Conservation (phyloP, 2,329 filamentous ascomycete species). For the Colletotrichum eremochloae region DNA sequence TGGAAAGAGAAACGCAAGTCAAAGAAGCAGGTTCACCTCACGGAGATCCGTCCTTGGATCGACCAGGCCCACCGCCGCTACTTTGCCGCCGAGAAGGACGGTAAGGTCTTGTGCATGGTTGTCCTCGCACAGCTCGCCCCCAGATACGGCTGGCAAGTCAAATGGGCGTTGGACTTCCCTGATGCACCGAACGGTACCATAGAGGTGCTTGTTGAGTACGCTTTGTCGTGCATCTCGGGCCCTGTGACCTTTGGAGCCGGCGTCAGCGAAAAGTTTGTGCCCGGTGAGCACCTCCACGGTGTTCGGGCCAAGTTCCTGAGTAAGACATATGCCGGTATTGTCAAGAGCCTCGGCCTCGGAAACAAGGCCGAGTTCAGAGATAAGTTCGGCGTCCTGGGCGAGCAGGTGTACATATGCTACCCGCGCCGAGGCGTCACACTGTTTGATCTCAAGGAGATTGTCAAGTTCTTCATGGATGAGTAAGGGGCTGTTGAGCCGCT, state of each 20-base stretch:
- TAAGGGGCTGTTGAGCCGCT: constrained; percentile 28
- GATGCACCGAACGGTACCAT: constrained; percentile 88
- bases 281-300: constrained; percentile 85
- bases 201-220: constrained; percentile 82
- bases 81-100: constrained; percentile 83
- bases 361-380: constrained; percentile 91
- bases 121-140: constrained; percentile 86
- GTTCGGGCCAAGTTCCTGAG: constrained; percentile 84
- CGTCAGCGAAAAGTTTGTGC: constrained; percentile 78
- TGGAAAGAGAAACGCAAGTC: constrained; percentile 88
- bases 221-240: constrained; percentile 66
- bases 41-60: constrained; percentile 90
- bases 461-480: constrained; percentile 89
- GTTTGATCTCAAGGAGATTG: constrained; percentile 84
- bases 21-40: constrained; percentile 85
- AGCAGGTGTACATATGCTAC: constrained; percentile 91
- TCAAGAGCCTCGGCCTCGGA: constrained; percentile 84
- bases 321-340: constrained; percentile 85
- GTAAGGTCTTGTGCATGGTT: constrained; percentile 81
- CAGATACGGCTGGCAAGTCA: constrained; percentile 90
- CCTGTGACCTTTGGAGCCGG: constrained; percentile 89
- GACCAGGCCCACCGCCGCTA: constrained; percentile 87
- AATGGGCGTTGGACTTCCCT: constrained; percentile 96
- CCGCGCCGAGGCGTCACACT: constrained; percentile 87
- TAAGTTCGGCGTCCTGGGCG: constrained; percentile 88